Conservation (phyloP, 441 rosid genomes). For the Pelargonium myrrhifolium region DNA sequence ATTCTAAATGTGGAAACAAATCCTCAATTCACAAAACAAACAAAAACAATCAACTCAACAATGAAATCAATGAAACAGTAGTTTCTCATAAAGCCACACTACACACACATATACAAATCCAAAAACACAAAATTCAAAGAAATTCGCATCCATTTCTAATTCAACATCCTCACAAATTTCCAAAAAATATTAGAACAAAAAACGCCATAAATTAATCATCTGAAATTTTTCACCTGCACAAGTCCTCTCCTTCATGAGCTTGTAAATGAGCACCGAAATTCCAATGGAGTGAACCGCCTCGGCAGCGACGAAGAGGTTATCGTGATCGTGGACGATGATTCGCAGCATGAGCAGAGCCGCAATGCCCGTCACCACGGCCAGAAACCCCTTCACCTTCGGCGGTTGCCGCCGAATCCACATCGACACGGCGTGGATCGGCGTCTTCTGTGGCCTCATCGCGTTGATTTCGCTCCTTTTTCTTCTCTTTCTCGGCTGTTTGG, state of each 20-base stretch:
- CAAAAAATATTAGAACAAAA: background rate
- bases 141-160: background rate
- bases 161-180: background rate
- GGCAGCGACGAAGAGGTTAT: slow-evolving; percentile 95
- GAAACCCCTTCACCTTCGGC: slow-evolving; percentile 89
- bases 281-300: slow-evolving; percentile 97
- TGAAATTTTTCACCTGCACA: slow-evolving; percentile 69
- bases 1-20: no score
- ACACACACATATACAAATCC: background rate
- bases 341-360: slow-evolving; percentile 77
- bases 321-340: slow-evolving; percentile 88
- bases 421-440: slow-evolving; percentile 63
- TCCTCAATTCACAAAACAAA: no score
- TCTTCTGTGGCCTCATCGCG: slow-evolving; percentile 47
- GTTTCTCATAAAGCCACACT: no score
- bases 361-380: slow-evolving; percentile 91
- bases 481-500: background rate
- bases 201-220: background rate
- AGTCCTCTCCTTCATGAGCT: slow-evolving; percentile 89
- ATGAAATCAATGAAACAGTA: no score
- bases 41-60: no score
- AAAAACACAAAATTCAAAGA: background rate
- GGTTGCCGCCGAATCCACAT: slow-evolving; percentile 94
- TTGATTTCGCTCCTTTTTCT: background rate
- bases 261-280: slow-evolving; percentile 85